Base-by-base conservation (phyloP, 75 land plant species). In the Sequoiadendron giganteum region DNA sequence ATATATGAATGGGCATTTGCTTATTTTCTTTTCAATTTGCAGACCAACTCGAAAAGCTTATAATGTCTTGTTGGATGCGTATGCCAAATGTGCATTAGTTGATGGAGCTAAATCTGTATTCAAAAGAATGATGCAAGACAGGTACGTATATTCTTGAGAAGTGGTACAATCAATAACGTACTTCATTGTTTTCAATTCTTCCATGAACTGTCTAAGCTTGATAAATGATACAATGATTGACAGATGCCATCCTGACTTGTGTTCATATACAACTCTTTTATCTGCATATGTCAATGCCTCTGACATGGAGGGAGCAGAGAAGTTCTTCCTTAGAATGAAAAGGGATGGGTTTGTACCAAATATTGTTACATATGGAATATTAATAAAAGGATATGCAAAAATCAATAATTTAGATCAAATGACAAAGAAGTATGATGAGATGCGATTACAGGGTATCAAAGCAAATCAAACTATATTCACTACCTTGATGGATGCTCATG, bases 11-110 rank as follows among this genome's bases (percentile, higher is more conserved):
- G 13, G 28, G 48, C 6, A 82, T 28, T n/a, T 82, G 52, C 47
- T 82, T 39, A 18, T 40, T 45, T 47, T n/a, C 87, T 40, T 87
- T 40, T 87, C 85, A 25, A 77, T 90, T 68, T 91, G 52, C 93
- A 98, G 99, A 89, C 99, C 99, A 40, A 95, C 96, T 68, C 94
- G 93, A 30, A 96, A 95, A 87, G 93, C 96, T 82, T 98, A 98
- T 88, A 98, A 98, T 83, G 93, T 92, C 58, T 86, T 98, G 89
- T 91, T 98, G 68, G 98, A 98, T 95, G 99, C 99, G 54, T 95
- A 94, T 95, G 97, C 99, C 42, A 95, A 94, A 45, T 94, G 93
- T 61, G 98, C 95, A 89, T 94, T 97, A 95, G 94, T 95, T 54
- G 95, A 95, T 70, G 95, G 93, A 89, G 99, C 99, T 77, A 87